These are phyloP conservation scores for Sechiopsis laciniata DNA, from an alignment of 306 rosid species.

Conservation along the genomic window DNA sequence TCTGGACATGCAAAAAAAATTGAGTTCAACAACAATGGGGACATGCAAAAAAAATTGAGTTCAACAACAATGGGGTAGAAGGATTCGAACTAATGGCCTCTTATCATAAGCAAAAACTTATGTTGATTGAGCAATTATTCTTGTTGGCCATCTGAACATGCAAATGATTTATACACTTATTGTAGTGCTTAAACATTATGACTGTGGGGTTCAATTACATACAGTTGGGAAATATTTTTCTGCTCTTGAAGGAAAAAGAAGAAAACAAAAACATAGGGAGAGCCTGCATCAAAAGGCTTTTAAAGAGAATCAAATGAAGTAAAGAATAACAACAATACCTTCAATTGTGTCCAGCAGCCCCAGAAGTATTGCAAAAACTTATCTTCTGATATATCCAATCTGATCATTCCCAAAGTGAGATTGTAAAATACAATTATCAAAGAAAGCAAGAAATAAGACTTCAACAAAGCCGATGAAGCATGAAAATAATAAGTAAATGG, in stretches of 20 bases:
- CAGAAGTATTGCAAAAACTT: slow-evolving; percentile 56
- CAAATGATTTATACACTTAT: neutral
- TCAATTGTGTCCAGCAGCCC: slow-evolving; percentile 58
- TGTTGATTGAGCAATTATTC: too few relatives aligned
- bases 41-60: neutral
- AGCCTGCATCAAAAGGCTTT: neutral
- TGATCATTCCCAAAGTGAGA: slow-evolving; percentile 29
- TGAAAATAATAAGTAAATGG: neutral
- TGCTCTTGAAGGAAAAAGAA: neutral
- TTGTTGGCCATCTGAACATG: too few relatives aligned
- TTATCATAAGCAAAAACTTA: too few relatives aligned
- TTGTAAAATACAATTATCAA: neutral
- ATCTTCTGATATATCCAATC: slow-evolving; percentile 59
- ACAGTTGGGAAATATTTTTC: slow-evolving; percentile 8
- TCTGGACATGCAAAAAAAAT: neutral
- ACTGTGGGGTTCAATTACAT: neutral
- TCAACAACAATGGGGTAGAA: too few relatives aligned
- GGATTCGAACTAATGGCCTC: too few relatives aligned
- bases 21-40: too few relatives aligned
- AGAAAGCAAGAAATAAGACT: slow-evolving; percentile 1
- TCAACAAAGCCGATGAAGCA: neutral
- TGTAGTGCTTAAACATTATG: neutral
- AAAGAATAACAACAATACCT: slow-evolving; percentile 36
- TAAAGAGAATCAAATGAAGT: slow-evolving; percentile 1
- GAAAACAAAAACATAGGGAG: neutral